Base-by-base conservation (phyloP, 345 rosid species). In the Syzygium oleosum region DNA sequence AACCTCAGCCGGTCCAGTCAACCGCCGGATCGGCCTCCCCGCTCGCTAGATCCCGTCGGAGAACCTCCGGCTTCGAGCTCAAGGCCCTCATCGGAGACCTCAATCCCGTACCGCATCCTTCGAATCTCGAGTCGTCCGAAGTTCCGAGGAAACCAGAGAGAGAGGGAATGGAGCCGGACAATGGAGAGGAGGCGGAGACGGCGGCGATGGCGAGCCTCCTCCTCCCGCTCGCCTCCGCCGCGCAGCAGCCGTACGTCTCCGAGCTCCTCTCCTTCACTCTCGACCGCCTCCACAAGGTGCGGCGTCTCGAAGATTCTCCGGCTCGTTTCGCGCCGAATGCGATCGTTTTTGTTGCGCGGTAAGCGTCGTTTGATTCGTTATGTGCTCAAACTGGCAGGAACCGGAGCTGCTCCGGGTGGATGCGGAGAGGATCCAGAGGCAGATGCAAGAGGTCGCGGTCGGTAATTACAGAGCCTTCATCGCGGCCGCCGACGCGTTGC, bases 251-350 rank as follows among this genome's bases (percentile, higher is more conserved):
- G 38, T 98, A 96, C 88, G 96, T 96, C 61, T 96, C 98, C 84
- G 99, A 98, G 93, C 98, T 98, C 87, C 99, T 98, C 87, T 98
- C 98, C 52, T 97, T 97, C 94, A 96, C 99, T 91, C 99, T 96
- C 90, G 99, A 97, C 91, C 98, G 99, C 85, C 98, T 96, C 85
- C 99, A 96, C 93, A 98, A 98, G 96, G 99, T 94, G 85, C 41
- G 46, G 46, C 13, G 23, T 43, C 34, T 84, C 53, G 31, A 49
- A 52, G 41, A 15, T 31, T 31, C 85, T 49, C 53, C 61, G 22
- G 8, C 19, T 41, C 7, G 56, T 80, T 85, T 23, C 46, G 52
- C 68, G 34, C 86, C 12, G 59, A 58, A 61, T 61, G 84, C 51
- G 53, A 22, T 52, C 61, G 38, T 31, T 10, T 84, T 34, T 25